These are phyloP conservation scores for Corylus heterophylla DNA, from an alignment of 306 rosid species.

Conservation along the genomic window DNA sequence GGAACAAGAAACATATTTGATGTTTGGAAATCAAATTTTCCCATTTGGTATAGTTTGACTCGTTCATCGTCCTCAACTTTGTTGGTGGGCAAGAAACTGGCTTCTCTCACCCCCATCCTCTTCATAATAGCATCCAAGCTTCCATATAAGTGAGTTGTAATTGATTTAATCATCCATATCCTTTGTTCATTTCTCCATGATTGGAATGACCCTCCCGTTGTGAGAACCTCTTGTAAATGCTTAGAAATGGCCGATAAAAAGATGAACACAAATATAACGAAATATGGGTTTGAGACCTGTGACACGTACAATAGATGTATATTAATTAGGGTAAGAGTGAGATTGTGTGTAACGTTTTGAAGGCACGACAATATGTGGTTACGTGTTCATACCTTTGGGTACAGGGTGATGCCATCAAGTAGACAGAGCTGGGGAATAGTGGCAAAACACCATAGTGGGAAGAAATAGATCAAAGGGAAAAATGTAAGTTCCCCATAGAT, in stretches of 20 bases:
- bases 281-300: conserved; percentile 56
- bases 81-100: conserved; percentile 60
- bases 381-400: conserved; percentile 58
- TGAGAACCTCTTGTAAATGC: conserved; percentile 48
- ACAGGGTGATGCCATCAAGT: conserved; percentile 50
- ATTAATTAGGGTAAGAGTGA: too few species aligned
- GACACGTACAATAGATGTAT: not conserved
- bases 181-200: conserved; percentile 56
- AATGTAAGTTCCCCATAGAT: conserved; percentile 46
- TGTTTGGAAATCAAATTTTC: conserved; percentile 57
- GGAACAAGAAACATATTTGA: conserved; percentile 58
- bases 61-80: conserved; percentile 50
- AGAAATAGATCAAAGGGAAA: conserved; percentile 39
- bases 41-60: conserved; percentile 43
- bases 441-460: conserved; percentile 60
- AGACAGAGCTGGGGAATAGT: conserved; percentile 67
- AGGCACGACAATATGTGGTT: not conserved
- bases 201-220: conserved; percentile 43
- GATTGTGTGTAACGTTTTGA: too few species aligned
- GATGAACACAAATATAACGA: conserved; percentile 38
- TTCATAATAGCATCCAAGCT: conserved; percentile 54
- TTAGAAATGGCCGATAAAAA: conserved; percentile 35
- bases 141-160: conserved; percentile 52
- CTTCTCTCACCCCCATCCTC: conserved; percentile 49
- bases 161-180: conserved; percentile 60